Conservation (phyloP, 257 asterid genomes). For the Solanum bukasovii region DNA sequence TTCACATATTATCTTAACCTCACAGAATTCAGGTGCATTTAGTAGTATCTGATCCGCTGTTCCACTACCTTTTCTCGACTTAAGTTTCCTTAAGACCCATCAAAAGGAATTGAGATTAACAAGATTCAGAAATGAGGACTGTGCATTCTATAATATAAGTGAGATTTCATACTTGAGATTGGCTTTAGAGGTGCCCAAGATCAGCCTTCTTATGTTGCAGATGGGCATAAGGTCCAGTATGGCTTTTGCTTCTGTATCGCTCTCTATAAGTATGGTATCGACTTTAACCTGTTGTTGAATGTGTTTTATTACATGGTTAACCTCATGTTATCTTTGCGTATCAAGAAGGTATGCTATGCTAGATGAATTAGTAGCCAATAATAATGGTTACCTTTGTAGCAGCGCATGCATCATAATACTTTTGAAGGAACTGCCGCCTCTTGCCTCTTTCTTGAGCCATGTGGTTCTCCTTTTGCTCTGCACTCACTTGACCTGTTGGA, state of each 20-base stretch:
- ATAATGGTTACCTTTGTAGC: conserved; percentile 31
- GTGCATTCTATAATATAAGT: not conserved
- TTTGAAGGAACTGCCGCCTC: conserved; percentile 40
- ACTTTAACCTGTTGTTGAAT: conserved; percentile 34
- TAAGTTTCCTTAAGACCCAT: conserved; percentile 30
- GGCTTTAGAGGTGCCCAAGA: conserved; percentile 46
- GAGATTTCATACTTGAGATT: conserved; percentile 30
- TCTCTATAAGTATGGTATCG: conserved; percentile 66
- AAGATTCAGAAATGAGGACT: not conserved
- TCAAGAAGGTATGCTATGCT: not conserved
- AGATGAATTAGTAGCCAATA: not conserved
- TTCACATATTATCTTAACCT: conserved; percentile 63
- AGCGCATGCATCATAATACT: conserved; percentile 35
- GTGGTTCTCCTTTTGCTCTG: conserved; percentile 40
- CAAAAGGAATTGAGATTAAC: not conserved
- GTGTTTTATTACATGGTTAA: not conserved
- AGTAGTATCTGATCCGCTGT: conserved; percentile 34
- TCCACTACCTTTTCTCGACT: conserved; percentile 30
- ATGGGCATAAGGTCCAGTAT: conserved; percentile 72
- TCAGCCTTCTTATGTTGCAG: conserved; percentile 53
- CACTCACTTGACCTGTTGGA: conserved; percentile 48
- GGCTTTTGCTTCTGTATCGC: conserved; percentile 63
- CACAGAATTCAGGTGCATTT: conserved; percentile 54
- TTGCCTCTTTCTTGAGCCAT: conserved; percentile 41
- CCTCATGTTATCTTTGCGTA: not conserved